Percentiles rank a stretch among this genome's conserved stretches.
Conservation (phyloP, 768 basidiomycete genomes). For the Clitopilus passeckerianus region DNA sequence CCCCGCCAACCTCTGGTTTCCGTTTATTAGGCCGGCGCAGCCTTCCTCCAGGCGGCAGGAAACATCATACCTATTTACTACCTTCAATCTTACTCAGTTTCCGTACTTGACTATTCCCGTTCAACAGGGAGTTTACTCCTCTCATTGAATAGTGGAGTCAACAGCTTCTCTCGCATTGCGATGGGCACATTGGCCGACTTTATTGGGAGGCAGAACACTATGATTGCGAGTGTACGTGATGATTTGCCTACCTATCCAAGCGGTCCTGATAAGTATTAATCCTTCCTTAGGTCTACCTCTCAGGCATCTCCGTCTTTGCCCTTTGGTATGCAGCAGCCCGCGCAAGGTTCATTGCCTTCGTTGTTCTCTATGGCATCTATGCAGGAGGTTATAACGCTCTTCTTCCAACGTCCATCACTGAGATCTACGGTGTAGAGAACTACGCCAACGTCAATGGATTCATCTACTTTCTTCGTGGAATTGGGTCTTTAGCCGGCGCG, state of each 20-base stretch:
- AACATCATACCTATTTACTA: constrained; percentile 41
- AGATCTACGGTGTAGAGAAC: constrained; percentile 37
- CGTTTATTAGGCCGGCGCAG: constrained; percentile 26
- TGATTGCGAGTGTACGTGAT: constrained; percentile 28
- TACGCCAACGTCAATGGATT: constrained; percentile 35
- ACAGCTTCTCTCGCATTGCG: constrained; percentile 31
- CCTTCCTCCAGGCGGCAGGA: constrained; percentile 38
- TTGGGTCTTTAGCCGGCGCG: constrained; percentile 34
- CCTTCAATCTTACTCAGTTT: constrained; percentile 33
- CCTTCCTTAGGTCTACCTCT: constrained; percentile 28
- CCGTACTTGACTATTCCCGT: constrained; percentile 31
- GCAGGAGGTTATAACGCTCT: constrained; percentile 42
- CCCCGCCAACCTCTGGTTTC: too few relatives aligned
- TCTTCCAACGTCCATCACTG: constrained; percentile 37
- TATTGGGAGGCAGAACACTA: constrained; percentile 39
- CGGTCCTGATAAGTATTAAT: not conserved
- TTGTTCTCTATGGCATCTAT: constrained; percentile 35
- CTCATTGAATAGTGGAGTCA: constrained; percentile 37
- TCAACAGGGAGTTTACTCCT: constrained; percentile 32
- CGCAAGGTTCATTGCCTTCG: constrained; percentile 31
- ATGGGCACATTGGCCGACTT: constrained; percentile 38
- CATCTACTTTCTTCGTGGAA: constrained; percentile 36
- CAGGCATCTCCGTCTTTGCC: constrained; percentile 30
- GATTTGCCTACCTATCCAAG: not conserved
- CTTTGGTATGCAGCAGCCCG: constrained; percentile 37